A percentile compares a stretch with the other conserved stretches of the same genome.
phyloP scores from a whole-genome alignment of 176 grass and related monocot species.

The Aegilops tauschii region DNA sequence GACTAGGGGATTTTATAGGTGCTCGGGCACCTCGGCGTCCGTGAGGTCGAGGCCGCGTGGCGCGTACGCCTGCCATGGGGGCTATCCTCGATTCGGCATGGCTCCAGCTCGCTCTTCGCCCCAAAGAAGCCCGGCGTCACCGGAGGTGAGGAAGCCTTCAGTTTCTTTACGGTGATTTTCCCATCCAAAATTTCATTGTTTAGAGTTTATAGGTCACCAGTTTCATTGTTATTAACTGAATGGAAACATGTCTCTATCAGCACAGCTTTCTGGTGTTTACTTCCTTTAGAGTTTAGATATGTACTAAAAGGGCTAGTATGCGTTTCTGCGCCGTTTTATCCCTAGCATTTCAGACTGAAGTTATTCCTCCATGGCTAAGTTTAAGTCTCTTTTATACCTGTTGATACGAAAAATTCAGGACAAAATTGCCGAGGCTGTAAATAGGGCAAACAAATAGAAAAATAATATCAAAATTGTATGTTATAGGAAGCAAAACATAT shows the following conservation, averaged over 20 bases:
- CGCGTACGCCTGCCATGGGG: not conserved
- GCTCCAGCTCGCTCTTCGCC: not conserved
- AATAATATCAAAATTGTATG: not conserved
- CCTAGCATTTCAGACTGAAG: not conserved
- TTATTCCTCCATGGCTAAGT: not conserved
- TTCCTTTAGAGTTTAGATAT: not conserved
- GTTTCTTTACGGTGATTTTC: not conserved
- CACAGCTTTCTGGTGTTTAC: not conserved
- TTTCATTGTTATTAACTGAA: not conserved
- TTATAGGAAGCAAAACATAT: not conserved
- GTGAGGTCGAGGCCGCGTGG: not conserved
- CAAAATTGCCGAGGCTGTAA: not conserved
- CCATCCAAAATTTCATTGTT: not conserved
- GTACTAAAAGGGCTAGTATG: not conserved
- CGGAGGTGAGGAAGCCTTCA: not conserved
- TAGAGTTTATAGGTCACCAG: not conserved
- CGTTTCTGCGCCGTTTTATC: not conserved
- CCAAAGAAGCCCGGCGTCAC: not conserved
- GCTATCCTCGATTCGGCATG: not conserved
- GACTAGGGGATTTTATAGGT: not conserved
- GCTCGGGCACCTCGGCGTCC: not conserved
- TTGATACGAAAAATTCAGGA: not conserved
- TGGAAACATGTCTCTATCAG: not conserved
- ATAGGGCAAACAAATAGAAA: not conserved
- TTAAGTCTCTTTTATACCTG: not conserved